Evolutionary conservation across 768 basidiomycete genomes (phyloP), one percentile per base, ranked within the genome.

Genomic region (Serpula lacrymans): DNA sequence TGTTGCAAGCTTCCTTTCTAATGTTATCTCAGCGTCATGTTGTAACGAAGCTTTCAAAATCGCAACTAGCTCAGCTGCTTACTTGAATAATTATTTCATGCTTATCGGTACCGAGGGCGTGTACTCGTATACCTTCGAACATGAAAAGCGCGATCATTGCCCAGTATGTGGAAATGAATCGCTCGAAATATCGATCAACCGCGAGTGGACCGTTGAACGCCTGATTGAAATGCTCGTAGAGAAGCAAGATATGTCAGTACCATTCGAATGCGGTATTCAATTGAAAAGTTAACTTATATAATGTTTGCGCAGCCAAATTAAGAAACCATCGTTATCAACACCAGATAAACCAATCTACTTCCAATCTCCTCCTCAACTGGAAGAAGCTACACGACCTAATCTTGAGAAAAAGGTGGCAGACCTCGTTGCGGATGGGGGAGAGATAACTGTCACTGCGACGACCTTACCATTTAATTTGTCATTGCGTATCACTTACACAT

Each of bases 31-130:
- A 88, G 95, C 95, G 27, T 88, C 94, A 2, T 98, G 95, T 67
- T 98, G 95, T 57, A 98, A 96, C 54, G 96, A 99, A 64, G 96
- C 96, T 12, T 95, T 99, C 74, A 99, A 99, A 67, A 91, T 99
- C 44, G 94, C 91, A 17, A 98, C 96, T 0, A 89, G 83, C 48
- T 90, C 89, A 17, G 95, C 94, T 0, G 90, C 93, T 4, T 95
- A 83, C 58, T 72, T 99, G 40, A 88, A 95, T 65, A 97, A 97
- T 60, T 99, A 98, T 60, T 96, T 98, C 65, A 92, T 97, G 93
- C 77, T 98, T 42, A 92, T 94, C 46, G 96, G 96, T 24, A 97
- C 92, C 7, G 93, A 97, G 38, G 87, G 91, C 17, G 79, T 98
- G 8, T 99, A 99, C 65, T 93, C 95, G 2, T 94, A 88, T 66